A percentile compares a stretch with the other conserved stretches of the same genome.
Evolutionary conservation across 345 rosid genomes (phyloP).

Genomic region (Salix viminalis): DNA sequence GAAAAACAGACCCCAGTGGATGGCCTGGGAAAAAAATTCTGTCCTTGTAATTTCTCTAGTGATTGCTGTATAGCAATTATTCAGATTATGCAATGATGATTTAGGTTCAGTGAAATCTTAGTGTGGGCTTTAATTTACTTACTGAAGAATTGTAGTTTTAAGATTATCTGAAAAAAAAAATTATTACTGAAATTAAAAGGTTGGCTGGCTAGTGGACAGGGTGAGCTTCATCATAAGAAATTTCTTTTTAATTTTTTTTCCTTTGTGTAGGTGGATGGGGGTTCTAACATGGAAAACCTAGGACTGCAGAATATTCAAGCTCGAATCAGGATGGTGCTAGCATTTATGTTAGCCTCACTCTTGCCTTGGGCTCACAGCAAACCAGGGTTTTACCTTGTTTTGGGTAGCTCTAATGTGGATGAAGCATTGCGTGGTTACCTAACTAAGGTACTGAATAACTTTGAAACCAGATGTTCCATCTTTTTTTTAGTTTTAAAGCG

Average conservation of each 20-base stretch:
- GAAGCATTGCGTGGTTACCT: constrained; percentile 91
- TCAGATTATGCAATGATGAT: background rate
- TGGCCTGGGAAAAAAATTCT: background rate
- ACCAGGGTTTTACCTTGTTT: constrained; percentile 82
- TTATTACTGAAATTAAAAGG: background rate
- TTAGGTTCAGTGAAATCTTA: background rate
- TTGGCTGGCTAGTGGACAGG: background rate
- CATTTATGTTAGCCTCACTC: constrained; percentile 84
- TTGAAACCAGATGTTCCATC: background rate
- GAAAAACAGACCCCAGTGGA: background rate
- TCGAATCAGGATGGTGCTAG: constrained; percentile 92
- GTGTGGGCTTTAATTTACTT: background rate
- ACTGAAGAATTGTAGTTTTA: background rate
- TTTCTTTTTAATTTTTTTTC: constrained; percentile 1
- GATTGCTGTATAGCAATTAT: background rate
- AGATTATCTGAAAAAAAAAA: background rate
- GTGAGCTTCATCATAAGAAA: background rate
- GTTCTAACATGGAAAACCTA: constrained; percentile 78
- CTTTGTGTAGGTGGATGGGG: constrained; percentile 72
- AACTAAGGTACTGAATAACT: constrained; percentile 58
- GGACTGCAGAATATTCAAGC: constrained; percentile 95
- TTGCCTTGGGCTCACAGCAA: constrained; percentile 96
- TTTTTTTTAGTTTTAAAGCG: background rate
- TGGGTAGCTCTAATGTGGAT: constrained; percentile 95
- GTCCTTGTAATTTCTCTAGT: background rate